Evolutionary conservation across 768 basidiomycete species (phyloP), one percentile per base, ranked within the genome.

Genomic region (Udeniomyces megalosporus): DNA sequence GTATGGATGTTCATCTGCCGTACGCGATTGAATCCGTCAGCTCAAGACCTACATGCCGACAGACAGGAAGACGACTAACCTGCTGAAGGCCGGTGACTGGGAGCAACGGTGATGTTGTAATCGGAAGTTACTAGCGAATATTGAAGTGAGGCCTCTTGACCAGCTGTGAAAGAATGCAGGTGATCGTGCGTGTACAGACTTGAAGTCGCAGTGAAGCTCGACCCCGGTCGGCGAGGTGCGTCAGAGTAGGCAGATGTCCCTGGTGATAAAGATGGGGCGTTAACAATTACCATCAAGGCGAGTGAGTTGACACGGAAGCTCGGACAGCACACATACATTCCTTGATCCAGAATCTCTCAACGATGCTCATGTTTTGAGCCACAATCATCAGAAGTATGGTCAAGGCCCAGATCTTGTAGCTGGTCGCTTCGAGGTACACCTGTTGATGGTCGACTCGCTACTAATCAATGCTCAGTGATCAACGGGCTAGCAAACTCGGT

Each of bases 1-100:
- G 66, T 85, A 69, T 0, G 86, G 86, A 44, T 82, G 78, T 22
- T 79, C 76, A 15, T 77, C 71, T 0, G 81, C 38, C 42, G 12
- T 47, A 11, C 24, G 31, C 24, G 2, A 45, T 15, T 1, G 44
- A 57, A 22, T 45, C 44, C n/a, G 44, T 45, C 22, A 26, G 55
- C 55, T n/a, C n/a, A n/a, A n/a, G n/a, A n/a, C n/a, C n/a, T n/a
- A n/a, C n/a, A n/a, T n/a, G n/a, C n/a, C n/a, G n/a, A n/a, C n/a
- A n/a, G n/a, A n/a, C n/a, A n/a, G n/a, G 26, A 17, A 28, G 26
- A 5, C 31, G 17, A 42, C 38, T 42, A 8, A 42, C 38, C 38
- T 8, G 38, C 38, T 17, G 38, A 42, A 42, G 38, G 38, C 17
- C 38, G 38, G 17, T 42, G 12, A 20, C 2, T 1, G n/a, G 49